A percentile compares a stretch with the other conserved stretches of the same genome.
phyloP scores from a whole-genome alignment of 2,329 filamentous ascomycete genomes.

The Aspergillus flavus region DNA sequence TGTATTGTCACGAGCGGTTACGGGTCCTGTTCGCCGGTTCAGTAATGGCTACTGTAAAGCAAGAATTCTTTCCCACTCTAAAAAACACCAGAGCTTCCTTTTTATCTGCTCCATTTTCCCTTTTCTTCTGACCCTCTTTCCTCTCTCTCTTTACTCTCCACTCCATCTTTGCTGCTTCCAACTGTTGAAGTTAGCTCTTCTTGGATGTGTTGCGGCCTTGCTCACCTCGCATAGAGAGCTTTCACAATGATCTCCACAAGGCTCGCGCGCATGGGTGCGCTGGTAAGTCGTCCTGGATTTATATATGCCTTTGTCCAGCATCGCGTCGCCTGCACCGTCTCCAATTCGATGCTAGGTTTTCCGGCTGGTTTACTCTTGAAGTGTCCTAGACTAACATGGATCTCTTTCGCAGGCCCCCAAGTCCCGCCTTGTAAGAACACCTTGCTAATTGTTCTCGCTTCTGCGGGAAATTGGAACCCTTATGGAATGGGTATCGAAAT shows the following conservation, averaged over 20 bases:
- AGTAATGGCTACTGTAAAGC: slow-evolving; percentile 26
- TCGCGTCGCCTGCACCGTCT: slow-evolving; percentile 6
- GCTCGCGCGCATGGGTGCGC: slow-evolving; percentile 50
- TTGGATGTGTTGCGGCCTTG: slow-evolving; percentile 43
- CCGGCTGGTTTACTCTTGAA: neutral
- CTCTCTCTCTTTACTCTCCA: slow-evolving; percentile 33
- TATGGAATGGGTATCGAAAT: neutral
- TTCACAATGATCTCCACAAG: slow-evolving; percentile 51
- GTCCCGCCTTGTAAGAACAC: slow-evolving; percentile 47
- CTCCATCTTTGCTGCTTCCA: slow-evolving; percentile 41
- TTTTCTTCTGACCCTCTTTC: slow-evolving; percentile 41
- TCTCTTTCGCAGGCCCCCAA: slow-evolving; percentile 41
- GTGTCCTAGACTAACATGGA: slow-evolving; percentile 22
- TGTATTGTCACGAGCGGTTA: slow-evolving; percentile 41
- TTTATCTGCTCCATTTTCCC: slow-evolving; percentile 35
- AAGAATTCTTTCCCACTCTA: slow-evolving; percentile 37
- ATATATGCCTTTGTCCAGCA: slow-evolving; percentile 15
- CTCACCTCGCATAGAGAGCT: slow-evolving; percentile 43
- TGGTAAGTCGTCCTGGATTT: slow-evolving; percentile 41
- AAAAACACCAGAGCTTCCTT: slow-evolving; percentile 44
- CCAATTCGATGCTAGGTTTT: slow-evolving; percentile 14
- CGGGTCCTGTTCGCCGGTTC: slow-evolving; percentile 43
- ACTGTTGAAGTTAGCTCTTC: slow-evolving; percentile 41
- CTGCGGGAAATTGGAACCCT: neutral
- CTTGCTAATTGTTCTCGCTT: neutral